Evolutionary conservation across 192 early-diverging fungal genomes (phyloP).

Genomic region (Podochytrium sp.): DNA sequence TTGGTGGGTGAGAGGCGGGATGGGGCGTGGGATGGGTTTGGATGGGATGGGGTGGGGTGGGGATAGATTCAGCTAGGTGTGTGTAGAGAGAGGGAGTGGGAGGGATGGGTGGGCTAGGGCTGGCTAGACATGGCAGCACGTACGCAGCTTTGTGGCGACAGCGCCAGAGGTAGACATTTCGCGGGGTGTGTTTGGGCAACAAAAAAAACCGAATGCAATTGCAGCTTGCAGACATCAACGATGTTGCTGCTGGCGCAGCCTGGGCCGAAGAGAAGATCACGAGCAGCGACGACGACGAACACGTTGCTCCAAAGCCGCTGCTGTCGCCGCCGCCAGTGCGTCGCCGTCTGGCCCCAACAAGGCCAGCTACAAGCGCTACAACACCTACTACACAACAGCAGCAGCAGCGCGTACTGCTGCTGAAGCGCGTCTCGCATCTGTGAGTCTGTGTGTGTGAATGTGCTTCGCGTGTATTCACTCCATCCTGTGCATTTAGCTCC

Average conservation of each 20-base stretch:
- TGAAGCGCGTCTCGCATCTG: background rate
- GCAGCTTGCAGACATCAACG: constrained; percentile 13
- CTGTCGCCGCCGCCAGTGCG: background rate
- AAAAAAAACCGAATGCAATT: background rate
- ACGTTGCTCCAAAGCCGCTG: background rate
- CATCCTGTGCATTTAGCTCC: background rate
- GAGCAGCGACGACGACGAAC: background rate
- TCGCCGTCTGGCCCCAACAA: background rate
- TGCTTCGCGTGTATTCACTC: background rate
- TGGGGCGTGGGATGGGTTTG: background rate
- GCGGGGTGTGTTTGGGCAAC: background rate
- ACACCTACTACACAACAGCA: background rate
- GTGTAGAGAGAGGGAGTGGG: background rate
- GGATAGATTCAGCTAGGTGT: background rate
- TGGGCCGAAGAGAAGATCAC: constrained; percentile 7
- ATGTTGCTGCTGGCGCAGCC: constrained; percentile 28
- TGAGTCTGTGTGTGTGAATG: background rate
- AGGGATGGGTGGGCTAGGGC: background rate
- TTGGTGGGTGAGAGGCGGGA: background rate
- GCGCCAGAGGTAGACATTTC: background rate
- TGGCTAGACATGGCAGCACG: background rate
- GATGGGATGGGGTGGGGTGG: background rate
- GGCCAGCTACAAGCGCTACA: background rate
- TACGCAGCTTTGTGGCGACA: constrained; percentile 17
- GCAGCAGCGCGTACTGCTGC: constrained; percentile 2